phyloP scores from a whole-genome alignment of 345 rosid species.

The Lagerstroemia speciosa region DNA sequence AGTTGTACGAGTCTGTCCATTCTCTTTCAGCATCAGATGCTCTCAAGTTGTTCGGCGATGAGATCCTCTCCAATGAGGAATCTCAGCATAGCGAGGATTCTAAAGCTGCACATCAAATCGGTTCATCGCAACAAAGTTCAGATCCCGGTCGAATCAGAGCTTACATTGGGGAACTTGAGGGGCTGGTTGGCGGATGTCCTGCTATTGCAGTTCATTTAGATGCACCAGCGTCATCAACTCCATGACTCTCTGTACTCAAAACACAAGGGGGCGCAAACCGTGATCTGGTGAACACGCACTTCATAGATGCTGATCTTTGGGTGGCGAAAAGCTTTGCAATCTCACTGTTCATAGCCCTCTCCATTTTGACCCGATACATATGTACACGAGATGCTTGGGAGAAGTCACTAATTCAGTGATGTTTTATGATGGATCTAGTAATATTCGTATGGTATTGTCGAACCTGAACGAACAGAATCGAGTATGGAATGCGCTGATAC shows the following conservation, averaged over 20 bases:
- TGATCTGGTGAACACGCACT: not conserved
- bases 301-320: no score
- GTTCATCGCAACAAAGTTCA: slow-evolving; percentile 16
- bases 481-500: no score
- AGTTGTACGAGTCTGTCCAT: slow-evolving; percentile 35
- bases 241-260: not conserved
- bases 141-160: slow-evolving; percentile 21
- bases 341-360: no score
- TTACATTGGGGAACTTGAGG: slow-evolving; percentile 35
- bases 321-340: no score
- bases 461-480: no score
- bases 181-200: slow-evolving; percentile 44
- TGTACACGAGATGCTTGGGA: no score
- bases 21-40: slow-evolving; percentile 46
- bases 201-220: slow-evolving; percentile 25
- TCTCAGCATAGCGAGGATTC: slow-evolving; percentile 18
- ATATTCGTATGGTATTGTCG: no score
- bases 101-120: slow-evolving; percentile 12
- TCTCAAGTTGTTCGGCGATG: slow-evolving; percentile 34
- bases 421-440: no score
- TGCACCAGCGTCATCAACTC: not conserved
- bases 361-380: no score
- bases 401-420: no score
- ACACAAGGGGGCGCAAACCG: not conserved
- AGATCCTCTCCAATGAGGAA: slow-evolving; percentile 22